phyloP scores from a whole-genome alignment of 768 basidiomycete genomes.

The Boletus tomentosulus region DNA sequence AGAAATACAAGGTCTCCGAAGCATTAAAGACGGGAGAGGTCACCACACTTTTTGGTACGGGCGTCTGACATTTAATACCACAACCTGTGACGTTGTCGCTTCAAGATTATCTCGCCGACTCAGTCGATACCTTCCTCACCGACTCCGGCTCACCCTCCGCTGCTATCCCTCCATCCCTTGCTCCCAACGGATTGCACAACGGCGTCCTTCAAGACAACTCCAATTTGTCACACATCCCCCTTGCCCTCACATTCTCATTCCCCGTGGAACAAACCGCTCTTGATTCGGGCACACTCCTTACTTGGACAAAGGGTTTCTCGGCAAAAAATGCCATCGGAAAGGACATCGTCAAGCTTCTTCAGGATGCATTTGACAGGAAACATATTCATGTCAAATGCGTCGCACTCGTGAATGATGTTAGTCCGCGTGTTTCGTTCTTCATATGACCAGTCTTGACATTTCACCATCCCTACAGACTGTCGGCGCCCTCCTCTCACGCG shows the following conservation, averaged over 20 bases:
- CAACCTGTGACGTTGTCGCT: slow-evolving; percentile 9
- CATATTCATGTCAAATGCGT: slow-evolving; percentile 89
- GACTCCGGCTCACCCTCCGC: slow-evolving; percentile 30
- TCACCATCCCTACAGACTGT: slow-evolving; percentile 62
- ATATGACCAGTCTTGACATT: slow-evolving; percentile 3
- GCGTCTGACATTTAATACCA: neutral
- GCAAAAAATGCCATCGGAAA: slow-evolving; percentile 86
- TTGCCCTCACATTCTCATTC: slow-evolving; percentile 96
- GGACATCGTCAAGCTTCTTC: slow-evolving; percentile 85
- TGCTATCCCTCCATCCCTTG: slow-evolving; percentile 25
- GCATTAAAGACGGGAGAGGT: slow-evolving; percentile 92
- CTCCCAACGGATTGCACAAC: slow-evolving; percentile 13
- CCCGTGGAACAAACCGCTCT: slow-evolving; percentile 97
- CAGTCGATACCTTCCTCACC: slow-evolving; percentile 92
- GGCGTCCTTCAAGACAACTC: slow-evolving; percentile 13
- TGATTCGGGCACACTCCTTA: slow-evolving; percentile 83
- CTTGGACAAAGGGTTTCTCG: slow-evolving; percentile 95
- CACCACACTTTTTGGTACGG: slow-evolving; percentile 74
- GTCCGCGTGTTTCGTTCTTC: slow-evolving; percentile 37
- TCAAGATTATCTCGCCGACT: slow-evolving; percentile 94
- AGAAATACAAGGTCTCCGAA: slow-evolving; percentile 96
- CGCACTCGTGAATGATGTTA: slow-evolving; percentile 91
- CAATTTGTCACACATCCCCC: slow-evolving; percentile 48
- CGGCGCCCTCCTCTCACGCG: slow-evolving; percentile 87
- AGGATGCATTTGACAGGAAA: slow-evolving; percentile 89